Evolutionary conservation across 202 grass and related monocot species (phyloP).

Genomic region (Hordeum pubiflorum): DNA sequence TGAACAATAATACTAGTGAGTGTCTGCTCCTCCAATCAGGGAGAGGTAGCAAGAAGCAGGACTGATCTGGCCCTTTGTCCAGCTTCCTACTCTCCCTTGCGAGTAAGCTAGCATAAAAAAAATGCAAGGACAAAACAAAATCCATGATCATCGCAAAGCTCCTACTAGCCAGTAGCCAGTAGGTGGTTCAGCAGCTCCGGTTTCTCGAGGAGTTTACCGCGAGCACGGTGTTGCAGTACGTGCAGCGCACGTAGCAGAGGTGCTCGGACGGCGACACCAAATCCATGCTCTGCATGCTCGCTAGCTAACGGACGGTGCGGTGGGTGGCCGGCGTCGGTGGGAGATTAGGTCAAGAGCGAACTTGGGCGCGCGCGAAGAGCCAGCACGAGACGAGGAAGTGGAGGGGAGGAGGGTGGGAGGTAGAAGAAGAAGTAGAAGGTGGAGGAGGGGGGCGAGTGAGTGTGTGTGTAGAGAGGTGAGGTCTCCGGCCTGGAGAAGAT

Average conservation of each 20-base stretch:
- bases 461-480: neutral
- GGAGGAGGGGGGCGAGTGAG: neutral
- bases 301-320: neutral
- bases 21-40: neutral
- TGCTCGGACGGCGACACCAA: conserved; percentile 69
- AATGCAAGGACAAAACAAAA: neutral
- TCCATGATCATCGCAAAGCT: neutral
- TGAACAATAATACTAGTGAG: neutral
- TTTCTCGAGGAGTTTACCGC: conserved; percentile 80
- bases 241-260: conserved; percentile 84
- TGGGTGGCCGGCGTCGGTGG: neutral
- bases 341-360: neutral
- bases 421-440: conserved; percentile 14
- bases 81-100: neutral
- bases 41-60: neutral
- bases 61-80: neutral
- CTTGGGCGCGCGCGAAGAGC: neutral
- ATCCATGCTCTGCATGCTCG: conserved; percentile 48
- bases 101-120: neutral
- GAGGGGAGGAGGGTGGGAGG: neutral
- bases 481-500: conserved; percentile 22
- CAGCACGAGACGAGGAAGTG: neutral
- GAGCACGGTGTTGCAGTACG: conserved; percentile 89
- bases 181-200: neutral
- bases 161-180: neutral